Evolutionary conservation across 1,284 basidiomycete species (phyloP).

Genomic region (Papiliotrema flavescens): DNA sequence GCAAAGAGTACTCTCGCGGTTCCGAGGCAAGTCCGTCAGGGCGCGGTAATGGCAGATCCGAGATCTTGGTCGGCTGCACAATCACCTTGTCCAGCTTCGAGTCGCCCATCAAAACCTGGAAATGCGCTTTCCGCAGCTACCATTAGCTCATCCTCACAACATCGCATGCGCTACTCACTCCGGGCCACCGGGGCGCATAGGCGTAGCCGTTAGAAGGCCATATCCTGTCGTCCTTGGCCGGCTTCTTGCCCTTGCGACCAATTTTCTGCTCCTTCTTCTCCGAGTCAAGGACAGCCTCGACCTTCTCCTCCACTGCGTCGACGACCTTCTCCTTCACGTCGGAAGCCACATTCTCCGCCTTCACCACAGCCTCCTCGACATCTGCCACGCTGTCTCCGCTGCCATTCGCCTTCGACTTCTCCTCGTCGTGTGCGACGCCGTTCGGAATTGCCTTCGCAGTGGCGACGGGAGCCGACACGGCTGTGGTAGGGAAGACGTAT

Average conservation of each 20-base stretch:
- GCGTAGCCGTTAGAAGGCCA: slow-evolving; percentile 59
- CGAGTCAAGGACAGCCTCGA: slow-evolving; percentile 50
- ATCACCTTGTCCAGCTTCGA: slow-evolving; percentile 84
- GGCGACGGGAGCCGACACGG: slow-evolving; percentile 1
- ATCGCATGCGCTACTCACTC: slow-evolving; percentile 54
- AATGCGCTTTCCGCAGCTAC: slow-evolving; percentile 79
- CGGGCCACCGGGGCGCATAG: slow-evolving; percentile 88
- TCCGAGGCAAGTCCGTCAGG: slow-evolving; percentile 57
- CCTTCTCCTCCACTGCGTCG: slow-evolving; percentile 49
- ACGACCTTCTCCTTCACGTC: slow-evolving; percentile 53
- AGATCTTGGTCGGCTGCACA: slow-evolving; percentile 81
- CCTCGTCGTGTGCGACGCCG: slow-evolving; percentile 6
- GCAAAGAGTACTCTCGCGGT: slow-evolving; percentile 79
- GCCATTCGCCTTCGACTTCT: slow-evolving; percentile 12
- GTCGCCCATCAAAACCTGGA: slow-evolving; percentile 89
- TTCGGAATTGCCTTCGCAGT: slow-evolving; percentile 1
- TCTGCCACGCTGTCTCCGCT: slow-evolving; percentile 23
- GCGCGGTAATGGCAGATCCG: slow-evolving; percentile 69
- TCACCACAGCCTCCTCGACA: slow-evolving; percentile 18
- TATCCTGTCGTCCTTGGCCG: slow-evolving; percentile 47
- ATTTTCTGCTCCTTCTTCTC: slow-evolving; percentile 63
- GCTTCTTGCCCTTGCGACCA: slow-evolving; percentile 32
- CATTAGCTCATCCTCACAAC: background rate
- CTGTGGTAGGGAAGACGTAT: slow-evolving; percentile 33
- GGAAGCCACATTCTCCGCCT: slow-evolving; percentile 11